These are phyloP conservation scores for Erysimum cheiranthoides DNA, from an alignment of 345 rosid genomes.

Conservation along the genomic window DNA sequence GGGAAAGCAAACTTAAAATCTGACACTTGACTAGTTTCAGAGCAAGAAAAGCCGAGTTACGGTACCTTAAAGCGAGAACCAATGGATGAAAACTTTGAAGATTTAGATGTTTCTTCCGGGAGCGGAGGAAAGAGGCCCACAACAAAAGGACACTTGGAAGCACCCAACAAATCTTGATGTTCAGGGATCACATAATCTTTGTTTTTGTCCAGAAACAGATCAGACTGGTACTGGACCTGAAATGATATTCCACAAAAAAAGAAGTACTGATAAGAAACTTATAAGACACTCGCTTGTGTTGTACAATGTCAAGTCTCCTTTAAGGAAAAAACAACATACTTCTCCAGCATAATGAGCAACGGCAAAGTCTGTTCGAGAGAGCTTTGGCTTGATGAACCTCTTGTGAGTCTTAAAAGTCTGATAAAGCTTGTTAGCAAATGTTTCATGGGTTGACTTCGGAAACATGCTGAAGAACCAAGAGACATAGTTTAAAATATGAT, in stretches of 20 bases:
- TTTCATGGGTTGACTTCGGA: constrained; percentile 97
- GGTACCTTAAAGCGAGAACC: constrained; percentile 91
- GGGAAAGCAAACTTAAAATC: neutral
- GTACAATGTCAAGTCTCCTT: neutral
- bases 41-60: neutral
- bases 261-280: constrained; percentile 1
- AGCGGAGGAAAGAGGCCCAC: constrained; percentile 87
- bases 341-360: constrained; percentile 96
- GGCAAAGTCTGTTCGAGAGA: constrained; percentile 93
- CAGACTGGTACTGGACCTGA: constrained; percentile 92
- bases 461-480: constrained; percentile 74
- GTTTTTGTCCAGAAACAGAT: constrained; percentile 94
- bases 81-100: constrained; percentile 91
- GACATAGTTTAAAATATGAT: neutral
- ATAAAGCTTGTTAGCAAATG: constrained; percentile 88
- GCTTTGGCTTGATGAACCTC: constrained; percentile 94
- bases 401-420: constrained; percentile 87
- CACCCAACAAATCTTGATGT: constrained; percentile 85
- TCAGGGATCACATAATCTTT: constrained; percentile 93
- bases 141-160: constrained; percentile 81
- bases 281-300: neutral
- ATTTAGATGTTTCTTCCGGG: constrained; percentile 85
- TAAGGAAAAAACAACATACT: constrained; percentile 47
- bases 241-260: constrained; percentile 22
- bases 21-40: neutral